Evolutionary conservation across 2,329 filamentous ascomycete species (phyloP), one percentile per base, ranked within the genome.

Genomic region (Tolypocladium tundrense): DNA sequence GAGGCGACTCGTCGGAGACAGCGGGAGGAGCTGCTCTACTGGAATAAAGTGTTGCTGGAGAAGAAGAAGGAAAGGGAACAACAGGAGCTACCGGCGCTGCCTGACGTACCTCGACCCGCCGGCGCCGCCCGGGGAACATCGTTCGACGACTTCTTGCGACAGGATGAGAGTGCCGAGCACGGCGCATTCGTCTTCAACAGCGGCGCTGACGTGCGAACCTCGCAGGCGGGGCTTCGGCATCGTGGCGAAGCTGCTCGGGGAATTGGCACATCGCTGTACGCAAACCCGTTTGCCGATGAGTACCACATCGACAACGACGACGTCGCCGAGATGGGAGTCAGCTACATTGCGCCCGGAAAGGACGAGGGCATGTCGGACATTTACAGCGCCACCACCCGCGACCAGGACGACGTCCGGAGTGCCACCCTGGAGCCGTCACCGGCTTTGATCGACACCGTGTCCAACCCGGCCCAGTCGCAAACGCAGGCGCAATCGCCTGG

Each of bases 21-120:
- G 67, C 77, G 84, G 42, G 84, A 87, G 64, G 84, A 87, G 69
- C 67, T 87, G 60, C 74, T 86, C 70, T 86, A 85, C 64, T 87
- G 84, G 84, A 87, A 87, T 65, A 75, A 79, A 3, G 62, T 83
- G 39, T 79, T 73, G 55, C 67, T 83, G 55, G 73, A 79, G 66
- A 79, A 80, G 66, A 79, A 80, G 67, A 67, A 76, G 65, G 72
- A 75, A 57, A 66, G 62, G 60, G 62, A 71, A 33, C 61, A 59
- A 11, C 24, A 41, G 27, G 13, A 14, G 11, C 24, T 11, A 9
- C 19, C 54, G 9, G 33, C 54, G 14, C 33, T 19, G 14, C 41
- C 54, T 16, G 16, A 14, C 3, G 52, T 21, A n/a, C 40, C 43
- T 19, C 27, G 37, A 35, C 27, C 35, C 4, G 11, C 53, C n/a